A percentile compares a stretch with the other conserved stretches of the same genome.
phyloP scores from a whole-genome alignment of 305 asterid species.

The Fraxinus dipetala region DNA sequence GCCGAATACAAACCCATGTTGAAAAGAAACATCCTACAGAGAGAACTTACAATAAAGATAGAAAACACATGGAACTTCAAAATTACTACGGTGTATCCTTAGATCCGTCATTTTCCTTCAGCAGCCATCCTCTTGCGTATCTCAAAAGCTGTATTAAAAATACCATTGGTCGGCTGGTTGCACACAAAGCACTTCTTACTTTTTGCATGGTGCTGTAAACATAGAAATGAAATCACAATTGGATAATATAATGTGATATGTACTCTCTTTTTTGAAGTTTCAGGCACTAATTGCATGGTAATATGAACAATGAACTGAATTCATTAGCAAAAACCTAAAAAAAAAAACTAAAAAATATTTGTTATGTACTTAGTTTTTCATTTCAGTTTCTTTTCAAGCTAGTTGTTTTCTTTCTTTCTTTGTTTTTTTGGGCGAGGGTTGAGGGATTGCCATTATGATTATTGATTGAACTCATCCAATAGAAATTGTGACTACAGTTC shows the following conservation, averaged over 20 bases:
- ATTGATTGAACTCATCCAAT: neutral
- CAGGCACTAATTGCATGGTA: neutral
- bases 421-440: neutral
- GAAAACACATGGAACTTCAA: slow-evolving; percentile 12
- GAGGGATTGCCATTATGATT: neutral
- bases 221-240: slow-evolving; percentile 14
- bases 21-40: neutral
- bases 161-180: slow-evolving; percentile 91
- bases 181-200: slow-evolving; percentile 97
- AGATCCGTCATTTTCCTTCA: slow-evolving; percentile 43
- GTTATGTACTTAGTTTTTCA: neutral
- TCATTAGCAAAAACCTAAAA: neutral
- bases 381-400: neutral
- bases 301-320: neutral
- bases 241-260: neutral
- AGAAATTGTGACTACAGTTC: neutral
- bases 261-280: neutral
- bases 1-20: slow-evolving; percentile 17
- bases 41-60: slow-evolving; percentile 17
- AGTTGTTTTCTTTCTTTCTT: neutral
- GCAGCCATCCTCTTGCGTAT: slow-evolving; percentile 73
- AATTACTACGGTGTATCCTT: neutral
- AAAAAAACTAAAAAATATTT: too few species aligned
- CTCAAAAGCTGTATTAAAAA: slow-evolving; percentile 93
- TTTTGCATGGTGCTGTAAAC: slow-evolving; percentile 83